These are phyloP conservation scores for Xylaria sp. DNA, from an alignment of 2,329 filamentous ascomycete species.

Conservation along the genomic window DNA sequence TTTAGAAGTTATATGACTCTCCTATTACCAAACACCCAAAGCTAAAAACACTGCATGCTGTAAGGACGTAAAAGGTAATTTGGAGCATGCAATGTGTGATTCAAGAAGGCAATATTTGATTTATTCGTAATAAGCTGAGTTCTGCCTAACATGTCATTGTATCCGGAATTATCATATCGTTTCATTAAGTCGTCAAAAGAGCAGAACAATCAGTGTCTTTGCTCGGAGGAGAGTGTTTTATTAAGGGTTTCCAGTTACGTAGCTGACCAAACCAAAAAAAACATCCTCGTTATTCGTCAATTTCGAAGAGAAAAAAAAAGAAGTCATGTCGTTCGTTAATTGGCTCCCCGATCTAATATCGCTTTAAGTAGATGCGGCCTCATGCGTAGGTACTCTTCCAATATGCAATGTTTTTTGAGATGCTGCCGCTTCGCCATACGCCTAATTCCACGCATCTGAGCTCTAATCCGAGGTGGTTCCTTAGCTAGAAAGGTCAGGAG, in stretches of 20 bases:
- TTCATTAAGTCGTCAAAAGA: not conserved
- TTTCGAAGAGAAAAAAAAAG: conserved; percentile 24
- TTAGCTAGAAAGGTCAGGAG: conserved; percentile 17
- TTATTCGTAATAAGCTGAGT: not conserved
- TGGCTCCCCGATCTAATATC: conserved; percentile 22
- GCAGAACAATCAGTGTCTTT: conserved; percentile 16
- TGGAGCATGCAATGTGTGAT: not conserved
- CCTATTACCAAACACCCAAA: not conserved
- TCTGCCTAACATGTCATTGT: not conserved
- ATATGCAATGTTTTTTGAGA: conserved; percentile 30
- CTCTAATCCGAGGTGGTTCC: conserved; percentile 29
- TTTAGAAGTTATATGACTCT: not conserved
- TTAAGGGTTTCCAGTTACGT: conserved; percentile 17
- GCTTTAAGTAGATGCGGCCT: conserved; percentile 27
- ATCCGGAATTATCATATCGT: not conserved
- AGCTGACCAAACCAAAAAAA: conserved; percentile 19
- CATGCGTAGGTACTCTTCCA: conserved; percentile 24
- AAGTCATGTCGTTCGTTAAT: conserved; percentile 29
- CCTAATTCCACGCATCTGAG: conserved; percentile 41
- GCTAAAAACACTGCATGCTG: not conserved
- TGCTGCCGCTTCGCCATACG: conserved; percentile 42
- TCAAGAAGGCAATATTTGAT: not conserved
- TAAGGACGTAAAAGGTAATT: not conserved
- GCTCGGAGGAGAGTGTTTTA: conserved; percentile 26
- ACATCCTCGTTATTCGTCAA: conserved; percentile 30